These are phyloP conservation scores for Candida sanyaensis DNA, from an alignment of 1,139 yeast genomes.

Conservation along the genomic window DNA sequence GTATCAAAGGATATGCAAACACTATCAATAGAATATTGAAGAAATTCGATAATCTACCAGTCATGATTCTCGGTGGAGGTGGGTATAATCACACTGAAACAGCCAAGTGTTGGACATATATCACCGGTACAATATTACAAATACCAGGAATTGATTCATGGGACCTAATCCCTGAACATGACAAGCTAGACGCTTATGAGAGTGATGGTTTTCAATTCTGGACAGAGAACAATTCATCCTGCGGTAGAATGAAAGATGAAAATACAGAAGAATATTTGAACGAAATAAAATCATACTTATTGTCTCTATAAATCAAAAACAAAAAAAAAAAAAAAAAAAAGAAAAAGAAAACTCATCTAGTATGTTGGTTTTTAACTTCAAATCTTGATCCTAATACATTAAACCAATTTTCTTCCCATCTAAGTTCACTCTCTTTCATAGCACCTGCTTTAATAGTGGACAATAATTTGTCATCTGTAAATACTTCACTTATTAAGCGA, in stretches of 20 bases:
- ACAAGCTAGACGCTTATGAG: slow-evolving; percentile 43
- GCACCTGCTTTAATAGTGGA: slow-evolving; percentile 66
- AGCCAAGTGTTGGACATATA: slow-evolving; percentile 65
- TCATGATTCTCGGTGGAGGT: slow-evolving; percentile 71
- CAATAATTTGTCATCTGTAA: slow-evolving; percentile 37
- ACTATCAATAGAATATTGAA: slow-evolving; percentile 35
- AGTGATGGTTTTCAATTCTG: slow-evolving; percentile 54
- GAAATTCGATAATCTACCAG: slow-evolving; percentile 27
- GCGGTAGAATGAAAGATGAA: slow-evolving; percentile 41
- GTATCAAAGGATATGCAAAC: slow-evolving; percentile 50
- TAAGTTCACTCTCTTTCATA: slow-evolving; percentile 55
- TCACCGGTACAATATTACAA: slow-evolving; percentile 32
- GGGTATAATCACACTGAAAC: slow-evolving; percentile 68
- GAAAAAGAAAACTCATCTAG: neutral
- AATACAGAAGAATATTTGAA: slow-evolving; percentile 28
- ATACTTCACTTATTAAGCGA: slow-evolving; percentile 45
- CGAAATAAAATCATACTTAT: slow-evolving; percentile 16
- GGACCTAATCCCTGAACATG: slow-evolving; percentile 52
- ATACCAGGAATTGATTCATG: neutral
- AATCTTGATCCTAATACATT: slow-evolving; percentile 22
- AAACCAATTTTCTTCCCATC: slow-evolving; percentile 84
- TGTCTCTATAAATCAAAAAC: slow-evolving; percentile 6
- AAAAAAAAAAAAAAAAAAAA: neutral
- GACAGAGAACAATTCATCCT: slow-evolving; percentile 29
- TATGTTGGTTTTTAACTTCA: slow-evolving; percentile 12